Conservation (phyloP, 306 rosid species). For the Comarum palustre region DNA sequence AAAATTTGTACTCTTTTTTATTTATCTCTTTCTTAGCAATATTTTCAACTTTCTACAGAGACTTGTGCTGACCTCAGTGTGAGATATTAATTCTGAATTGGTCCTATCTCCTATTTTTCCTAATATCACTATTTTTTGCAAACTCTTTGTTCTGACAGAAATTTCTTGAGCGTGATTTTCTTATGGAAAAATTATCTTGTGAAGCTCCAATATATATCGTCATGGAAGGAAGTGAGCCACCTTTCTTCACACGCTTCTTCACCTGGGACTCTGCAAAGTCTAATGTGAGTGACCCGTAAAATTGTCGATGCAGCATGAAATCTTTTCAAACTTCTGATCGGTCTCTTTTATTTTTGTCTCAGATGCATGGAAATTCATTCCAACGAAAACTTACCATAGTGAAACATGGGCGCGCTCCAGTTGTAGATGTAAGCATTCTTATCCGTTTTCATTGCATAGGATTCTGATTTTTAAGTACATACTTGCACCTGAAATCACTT, state of each 20-base stretch:
- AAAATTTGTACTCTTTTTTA: neutral
- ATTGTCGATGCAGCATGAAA: slow-evolving; percentile 11
- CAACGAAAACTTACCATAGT: slow-evolving; percentile 81
- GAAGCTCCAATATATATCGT: slow-evolving; percentile 68
- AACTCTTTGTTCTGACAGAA: slow-evolving; percentile 49
- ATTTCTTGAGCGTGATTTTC: slow-evolving; percentile 84
- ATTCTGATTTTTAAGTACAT: slow-evolving; percentile 17
- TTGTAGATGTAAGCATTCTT: slow-evolving; percentile 56
- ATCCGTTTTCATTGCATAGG: slow-evolving; percentile 21
- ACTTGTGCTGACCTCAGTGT: slow-evolving; percentile 2
- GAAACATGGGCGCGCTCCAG: slow-evolving; percentile 65
- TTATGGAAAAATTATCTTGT: slow-evolving; percentile 64
- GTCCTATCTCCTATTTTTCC: slow-evolving; percentile 22
- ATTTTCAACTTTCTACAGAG: neutral
- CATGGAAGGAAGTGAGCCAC: slow-evolving; percentile 92
- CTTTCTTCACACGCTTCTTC: slow-evolving; percentile 96
- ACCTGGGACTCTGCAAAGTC: slow-evolving; percentile 87
- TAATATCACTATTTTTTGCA: slow-evolving; percentile 13
- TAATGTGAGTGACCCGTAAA: slow-evolving; percentile 48
- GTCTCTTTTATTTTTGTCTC: slow-evolving; percentile 24
- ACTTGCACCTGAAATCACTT: slow-evolving; percentile 6
- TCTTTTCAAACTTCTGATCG: slow-evolving; percentile 24
- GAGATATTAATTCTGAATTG: neutral
- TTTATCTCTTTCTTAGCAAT: neutral
- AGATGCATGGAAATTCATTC: slow-evolving; percentile 97